phyloP scores from a whole-genome alignment of 2,329 filamentous ascomycete species.

The Aureobasidium sp. region DNA sequence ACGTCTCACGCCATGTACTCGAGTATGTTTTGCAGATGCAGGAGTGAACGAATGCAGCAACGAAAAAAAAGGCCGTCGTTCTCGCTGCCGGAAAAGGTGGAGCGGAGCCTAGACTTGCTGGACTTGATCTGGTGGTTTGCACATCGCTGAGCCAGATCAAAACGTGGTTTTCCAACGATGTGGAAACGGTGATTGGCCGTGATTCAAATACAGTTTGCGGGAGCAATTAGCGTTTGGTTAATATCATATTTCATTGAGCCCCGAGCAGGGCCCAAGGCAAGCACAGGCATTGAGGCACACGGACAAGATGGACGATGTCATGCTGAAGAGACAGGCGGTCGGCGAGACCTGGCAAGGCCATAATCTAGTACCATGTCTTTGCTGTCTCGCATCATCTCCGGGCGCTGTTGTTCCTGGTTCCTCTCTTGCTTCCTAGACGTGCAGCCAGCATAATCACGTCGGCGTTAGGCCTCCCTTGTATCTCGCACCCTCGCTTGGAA shows the following conservation, averaged over 20 bases:
- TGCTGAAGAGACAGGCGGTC: not conserved
- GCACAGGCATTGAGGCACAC: not conserved
- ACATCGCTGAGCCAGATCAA: slow-evolving; percentile 9
- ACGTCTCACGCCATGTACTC: not conserved
- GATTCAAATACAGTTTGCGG: not conserved
- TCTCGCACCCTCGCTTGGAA: not conserved
- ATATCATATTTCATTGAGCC: not conserved
- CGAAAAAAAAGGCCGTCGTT: not conserved
- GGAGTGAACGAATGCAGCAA: not conserved
- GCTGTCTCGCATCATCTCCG: not conserved
- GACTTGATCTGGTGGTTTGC: slow-evolving; percentile 12
- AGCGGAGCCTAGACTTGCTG: slow-evolving; percentile 1
- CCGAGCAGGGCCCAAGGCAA: not conserved
- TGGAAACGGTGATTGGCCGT: not conserved
- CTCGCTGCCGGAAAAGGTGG: not conserved
- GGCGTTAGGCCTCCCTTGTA: not conserved
- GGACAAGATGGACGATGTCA: not conserved
- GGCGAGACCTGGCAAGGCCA: not conserved
- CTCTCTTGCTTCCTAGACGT: not conserved
- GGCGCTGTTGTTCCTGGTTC: not conserved
- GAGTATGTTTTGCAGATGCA: not conserved
- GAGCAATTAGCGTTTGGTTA: slow-evolving; percentile 2
- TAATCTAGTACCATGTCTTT: not conserved
- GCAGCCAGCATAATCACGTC: not conserved
- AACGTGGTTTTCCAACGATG: not conserved